Evolutionary conservation across 257 asterid species (phyloP).

Genomic region (Linaria vulgaris): DNA sequence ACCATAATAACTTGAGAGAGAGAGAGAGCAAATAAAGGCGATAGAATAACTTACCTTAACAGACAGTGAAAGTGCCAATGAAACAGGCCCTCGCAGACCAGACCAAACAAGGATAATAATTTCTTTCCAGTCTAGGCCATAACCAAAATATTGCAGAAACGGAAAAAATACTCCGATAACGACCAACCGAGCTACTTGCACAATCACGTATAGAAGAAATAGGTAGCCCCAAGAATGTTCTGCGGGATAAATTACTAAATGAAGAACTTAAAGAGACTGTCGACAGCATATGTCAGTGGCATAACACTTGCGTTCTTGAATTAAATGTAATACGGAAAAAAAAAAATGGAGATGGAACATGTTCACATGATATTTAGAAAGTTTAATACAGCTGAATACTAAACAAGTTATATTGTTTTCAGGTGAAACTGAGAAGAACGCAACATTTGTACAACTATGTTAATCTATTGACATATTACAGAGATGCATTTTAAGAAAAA

Average conservation of each 20-base stretch:
- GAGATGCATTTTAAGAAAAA: no score
- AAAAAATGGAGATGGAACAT: no score
- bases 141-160: slow-evolving; percentile 76
- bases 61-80: slow-evolving; percentile 82
- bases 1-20: neutral
- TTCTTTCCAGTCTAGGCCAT: slow-evolving; percentile 93
- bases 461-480: no score
- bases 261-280: no score
- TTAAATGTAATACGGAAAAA: no score
- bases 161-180: slow-evolving; percentile 82
- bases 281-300: no score
- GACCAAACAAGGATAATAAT: slow-evolving; percentile 88
- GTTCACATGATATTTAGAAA: no score
- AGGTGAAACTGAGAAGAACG: no score
- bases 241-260: slow-evolving; percentile 41
- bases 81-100: slow-evolving; percentile 96
- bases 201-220: slow-evolving; percentile 71
- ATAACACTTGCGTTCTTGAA: no score
- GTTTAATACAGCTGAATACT: no score
- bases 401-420: no score
- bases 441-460: no score
- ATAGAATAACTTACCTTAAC: slow-evolving; percentile 58
- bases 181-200: slow-evolving; percentile 67
- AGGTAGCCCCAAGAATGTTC: slow-evolving; percentile 90
- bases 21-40: slow-evolving; percentile 1